Evolutionary conservation across 2,329 filamentous ascomycete genomes (phyloP), one percentile per base, ranked within the genome.

Genomic region (Septoria linicola): DNA sequence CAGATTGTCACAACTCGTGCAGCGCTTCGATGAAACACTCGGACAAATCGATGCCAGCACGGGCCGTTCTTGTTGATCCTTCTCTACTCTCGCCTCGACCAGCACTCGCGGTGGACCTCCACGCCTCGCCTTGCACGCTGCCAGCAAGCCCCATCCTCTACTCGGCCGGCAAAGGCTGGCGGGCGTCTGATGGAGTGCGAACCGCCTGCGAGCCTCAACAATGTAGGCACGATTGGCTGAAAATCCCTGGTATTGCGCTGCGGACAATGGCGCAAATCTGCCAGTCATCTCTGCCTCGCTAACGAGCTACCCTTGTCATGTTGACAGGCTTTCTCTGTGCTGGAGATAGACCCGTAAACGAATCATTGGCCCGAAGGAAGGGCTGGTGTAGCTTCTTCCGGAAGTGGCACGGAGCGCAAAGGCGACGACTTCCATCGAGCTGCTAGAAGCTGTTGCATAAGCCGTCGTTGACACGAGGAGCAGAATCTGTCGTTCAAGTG

Each of bases 311-410:
- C 52, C 57, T 42, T 39, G 54, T 53, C 49, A 37, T 49, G 49
- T 47, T 39, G 49, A 52, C 51, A 52, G 52, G 39, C 51, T 46
- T 43, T 35, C 17, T 23, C 51, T 40, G 45, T 31, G 48, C 46
- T 55, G 52, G 57, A 51, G 45, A 52, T 57, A 41, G 54, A 49
- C 46, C 54, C 54, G 27, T 32, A 54, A 55, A 48, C 41, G 51
- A 58, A 41, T 54, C 46, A 46, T 35, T 51, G 46, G 36, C 37
- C 55, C 50, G 55, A 55, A 52, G 43, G 48, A 49, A 37, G 19
- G 37, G 16, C 40, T 32, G 46, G 21, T 11, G 13, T 25, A 39
- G 44, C 30, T 45, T 27, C 37, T 49, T 45, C 41, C 53, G 32
- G 30, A 36, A 36, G 20, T 21, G 36, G 46, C 51, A 54, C 35